phyloP scores from a whole-genome alignment of 331 rosid genomes.

The Quercus lobata region DNA sequence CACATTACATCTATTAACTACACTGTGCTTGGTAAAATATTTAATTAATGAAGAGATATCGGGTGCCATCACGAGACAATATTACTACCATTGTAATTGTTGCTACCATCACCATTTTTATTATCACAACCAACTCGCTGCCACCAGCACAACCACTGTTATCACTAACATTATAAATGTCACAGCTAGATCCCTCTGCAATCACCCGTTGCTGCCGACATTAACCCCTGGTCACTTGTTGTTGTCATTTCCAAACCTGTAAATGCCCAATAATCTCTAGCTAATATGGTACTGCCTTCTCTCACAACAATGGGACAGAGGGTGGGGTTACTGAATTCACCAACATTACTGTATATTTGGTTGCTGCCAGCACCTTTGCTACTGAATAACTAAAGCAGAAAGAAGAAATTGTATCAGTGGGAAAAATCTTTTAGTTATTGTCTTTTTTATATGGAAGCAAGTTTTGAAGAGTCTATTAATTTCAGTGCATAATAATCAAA shows the following conservation, averaged over 20 bases:
- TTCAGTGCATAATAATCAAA: background rate
- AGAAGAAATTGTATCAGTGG: background rate
- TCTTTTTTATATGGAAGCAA: background rate
- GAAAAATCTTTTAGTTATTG: no score
- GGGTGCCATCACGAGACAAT: no score
- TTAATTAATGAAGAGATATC: no score
- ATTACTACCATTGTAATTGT: background rate
- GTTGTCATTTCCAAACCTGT: background rate
- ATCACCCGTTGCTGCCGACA: background rate
- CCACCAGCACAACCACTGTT: background rate
- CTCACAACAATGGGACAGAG: no score
- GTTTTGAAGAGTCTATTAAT: background rate
- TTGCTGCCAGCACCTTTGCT: background rate
- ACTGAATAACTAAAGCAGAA: background rate
- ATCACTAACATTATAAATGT: background rate
- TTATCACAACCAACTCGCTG: background rate
- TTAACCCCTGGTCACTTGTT: background rate
- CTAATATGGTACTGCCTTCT: no score
- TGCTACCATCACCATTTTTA: background rate
- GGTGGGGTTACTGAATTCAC: background rate
- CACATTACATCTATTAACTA: no score
- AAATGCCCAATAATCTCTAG: no score
- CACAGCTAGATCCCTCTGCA: background rate
- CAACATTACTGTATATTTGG: background rate
- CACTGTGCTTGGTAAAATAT: no score